These are phyloP conservation scores for Rachicladosporium sp. DNA, from an alignment of 2,329 filamentous ascomycete genomes.

Conservation along the genomic window DNA sequence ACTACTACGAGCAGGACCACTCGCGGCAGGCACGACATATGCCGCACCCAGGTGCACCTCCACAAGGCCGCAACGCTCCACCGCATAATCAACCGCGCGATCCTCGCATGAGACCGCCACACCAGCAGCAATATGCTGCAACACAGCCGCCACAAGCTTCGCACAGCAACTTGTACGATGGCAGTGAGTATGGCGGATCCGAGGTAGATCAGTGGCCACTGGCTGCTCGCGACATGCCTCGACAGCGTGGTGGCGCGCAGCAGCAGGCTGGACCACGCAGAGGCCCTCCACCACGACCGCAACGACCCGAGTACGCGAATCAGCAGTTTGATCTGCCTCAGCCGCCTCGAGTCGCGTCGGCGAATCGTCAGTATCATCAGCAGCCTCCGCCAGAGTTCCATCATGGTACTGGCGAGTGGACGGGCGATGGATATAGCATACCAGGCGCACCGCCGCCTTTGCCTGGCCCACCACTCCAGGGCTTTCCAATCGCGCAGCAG, in stretches of 20 bases:
- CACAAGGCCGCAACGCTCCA: not conserved
- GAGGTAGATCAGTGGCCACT: constrained; percentile 17
- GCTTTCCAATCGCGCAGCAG: constrained; percentile 17
- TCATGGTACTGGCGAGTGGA: constrained; percentile 20
- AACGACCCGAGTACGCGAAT: constrained; percentile 15
- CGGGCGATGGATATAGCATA: constrained; percentile 17
- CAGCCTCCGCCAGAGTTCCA: constrained; percentile 10
- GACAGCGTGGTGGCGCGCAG: not conserved
- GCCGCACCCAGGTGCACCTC: not conserved
- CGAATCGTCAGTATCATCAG: constrained; percentile 10
- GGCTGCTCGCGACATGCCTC: constrained; percentile 6
- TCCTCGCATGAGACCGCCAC: constrained; percentile 5
- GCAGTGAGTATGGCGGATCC: constrained; percentile 13
- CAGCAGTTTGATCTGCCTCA: constrained; percentile 10
- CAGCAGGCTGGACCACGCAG: constrained; percentile 7
- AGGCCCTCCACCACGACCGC: constrained; percentile 16
- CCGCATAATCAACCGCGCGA: constrained; percentile 1
- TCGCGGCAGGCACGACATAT: not conserved
- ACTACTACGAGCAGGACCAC: constrained; percentile 5
- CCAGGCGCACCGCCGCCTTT: constrained; percentile 3
- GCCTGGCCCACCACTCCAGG: constrained; percentile 2
- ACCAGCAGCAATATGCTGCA: constrained; percentile 3
- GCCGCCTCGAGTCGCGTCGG: constrained; percentile 7
- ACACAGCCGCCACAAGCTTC: not conserved
- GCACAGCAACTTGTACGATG: constrained; percentile 13